A percentile compares a stretch with the other conserved stretches of the same genome.
Evolutionary conservation across 345 rosid genomes (phyloP).

Genomic region (Aquilaria sinensis): DNA sequence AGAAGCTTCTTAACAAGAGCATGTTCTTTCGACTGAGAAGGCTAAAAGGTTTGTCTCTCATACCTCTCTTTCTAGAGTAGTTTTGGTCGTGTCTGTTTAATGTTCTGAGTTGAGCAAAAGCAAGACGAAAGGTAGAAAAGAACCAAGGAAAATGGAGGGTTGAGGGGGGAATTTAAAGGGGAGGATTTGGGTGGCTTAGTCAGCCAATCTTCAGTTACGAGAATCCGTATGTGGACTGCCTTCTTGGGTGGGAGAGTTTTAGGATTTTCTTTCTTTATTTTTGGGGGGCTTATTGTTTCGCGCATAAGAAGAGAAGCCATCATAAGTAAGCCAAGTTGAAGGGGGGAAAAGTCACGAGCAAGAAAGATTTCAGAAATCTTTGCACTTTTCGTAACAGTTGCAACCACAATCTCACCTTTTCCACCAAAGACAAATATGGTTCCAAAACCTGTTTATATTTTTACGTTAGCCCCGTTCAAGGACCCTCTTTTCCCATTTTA

Average conservation of each 20-base stretch:
- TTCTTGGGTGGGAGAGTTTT: conserved; percentile 52
- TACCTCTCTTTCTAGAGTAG: not conserved
- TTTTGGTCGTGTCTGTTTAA: conserved; percentile 18
- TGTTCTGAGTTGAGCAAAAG: conserved; percentile 19
- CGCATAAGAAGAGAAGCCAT: conserved; percentile 40
- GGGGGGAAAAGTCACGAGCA: conserved; percentile 48
- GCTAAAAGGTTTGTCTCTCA: conserved; percentile 31
- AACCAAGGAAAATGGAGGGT: conserved; percentile 28
- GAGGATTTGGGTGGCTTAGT: conserved; percentile 45
- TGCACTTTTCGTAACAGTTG: conserved; percentile 73
- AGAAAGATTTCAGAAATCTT: conserved; percentile 77
- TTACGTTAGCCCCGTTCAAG: conserved; percentile 29
- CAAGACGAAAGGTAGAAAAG: conserved; percentile 27
- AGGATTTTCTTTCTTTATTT: conserved; percentile 32
- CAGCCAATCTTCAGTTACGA: conserved; percentile 45
- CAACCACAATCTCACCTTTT: conserved; percentile 54
- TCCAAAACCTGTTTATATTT: conserved; percentile 13
- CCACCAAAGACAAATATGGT: conserved; percentile 40
- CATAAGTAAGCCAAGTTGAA: conserved; percentile 58
- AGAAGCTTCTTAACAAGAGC: conserved; percentile 45
- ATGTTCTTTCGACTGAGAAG: conserved; percentile 37
- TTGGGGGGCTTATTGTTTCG: conserved; percentile 23
- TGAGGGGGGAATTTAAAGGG: conserved; percentile 49
- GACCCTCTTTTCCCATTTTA: conserved; percentile 22
- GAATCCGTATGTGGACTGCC: conserved; percentile 70